A percentile compares a stretch with the other conserved stretches of the same genome.
These are phyloP conservation scores for Carex parvula DNA, from an alignment of 176 grass and related monocot species.

Conservation along the genomic window DNA sequence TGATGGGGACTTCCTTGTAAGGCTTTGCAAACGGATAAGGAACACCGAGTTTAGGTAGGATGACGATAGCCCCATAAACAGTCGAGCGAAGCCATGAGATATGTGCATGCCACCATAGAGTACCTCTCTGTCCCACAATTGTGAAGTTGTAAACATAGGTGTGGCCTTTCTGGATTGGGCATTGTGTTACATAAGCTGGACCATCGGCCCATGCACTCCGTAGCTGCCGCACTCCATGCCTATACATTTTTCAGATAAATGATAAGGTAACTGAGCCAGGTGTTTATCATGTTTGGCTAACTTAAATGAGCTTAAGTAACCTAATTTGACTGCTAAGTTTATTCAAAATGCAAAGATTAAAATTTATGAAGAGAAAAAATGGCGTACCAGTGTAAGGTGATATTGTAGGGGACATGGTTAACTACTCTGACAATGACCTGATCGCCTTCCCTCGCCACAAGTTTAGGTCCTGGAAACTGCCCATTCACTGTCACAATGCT, in stretches of 20 bases:
- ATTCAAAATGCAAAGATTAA: background rate
- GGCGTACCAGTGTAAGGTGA: conserved; percentile 68
- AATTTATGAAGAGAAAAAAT: background rate
- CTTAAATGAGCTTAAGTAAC: background rate
- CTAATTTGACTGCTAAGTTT: background rate
- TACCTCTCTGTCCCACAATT: conserved; percentile 67
- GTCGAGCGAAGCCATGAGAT: conserved; percentile 77
- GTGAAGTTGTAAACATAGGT: conserved; percentile 82
- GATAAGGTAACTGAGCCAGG: background rate
- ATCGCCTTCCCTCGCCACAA: conserved; percentile 61
- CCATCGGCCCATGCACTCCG: conserved; percentile 75
- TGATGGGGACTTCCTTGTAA: conserved; percentile 49
- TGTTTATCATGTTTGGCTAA: background rate
- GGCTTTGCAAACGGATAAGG: conserved; percentile 62
- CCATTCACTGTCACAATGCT: conserved; percentile 69
- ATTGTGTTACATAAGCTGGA: conserved; percentile 81
- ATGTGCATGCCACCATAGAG: conserved; percentile 88
- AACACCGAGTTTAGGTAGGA: conserved; percentile 56
- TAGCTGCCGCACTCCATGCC: conserved; percentile 74
- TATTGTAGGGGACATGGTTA: conserved; percentile 60
- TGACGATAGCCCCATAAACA: conserved; percentile 59
- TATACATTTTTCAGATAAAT: background rate
- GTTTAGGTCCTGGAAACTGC: conserved; percentile 60
- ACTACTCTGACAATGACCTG: conserved; percentile 57
- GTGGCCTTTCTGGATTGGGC: conserved; percentile 58